phyloP scores from a whole-genome alignment of 73 alveolate species.

The Blepharisma stoltei region DNA sequence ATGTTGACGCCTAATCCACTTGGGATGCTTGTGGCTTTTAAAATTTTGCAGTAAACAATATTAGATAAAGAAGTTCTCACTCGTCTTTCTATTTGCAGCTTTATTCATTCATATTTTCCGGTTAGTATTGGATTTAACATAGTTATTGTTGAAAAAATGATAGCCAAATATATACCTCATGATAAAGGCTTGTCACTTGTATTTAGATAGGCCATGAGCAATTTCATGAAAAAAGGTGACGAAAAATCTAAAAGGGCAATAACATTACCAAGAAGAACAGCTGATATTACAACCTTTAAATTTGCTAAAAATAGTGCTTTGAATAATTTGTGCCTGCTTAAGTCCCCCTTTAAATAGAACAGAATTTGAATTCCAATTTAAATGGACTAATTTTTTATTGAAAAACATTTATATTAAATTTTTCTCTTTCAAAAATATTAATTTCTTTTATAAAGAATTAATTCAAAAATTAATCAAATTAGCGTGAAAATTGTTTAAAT shows the following conservation, averaged over 20 bases:
- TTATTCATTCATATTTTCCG: background rate
- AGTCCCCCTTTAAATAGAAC: background rate
- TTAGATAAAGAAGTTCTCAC: background rate
- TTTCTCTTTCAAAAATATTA: too few species aligned
- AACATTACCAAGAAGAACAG: background rate
- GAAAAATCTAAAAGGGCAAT: background rate
- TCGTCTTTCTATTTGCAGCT: background rate
- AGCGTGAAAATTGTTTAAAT: too few species aligned
- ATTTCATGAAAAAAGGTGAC: background rate
- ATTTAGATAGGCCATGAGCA: background rate
- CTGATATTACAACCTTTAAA: background rate
- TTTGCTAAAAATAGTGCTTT: conserved; percentile 1
- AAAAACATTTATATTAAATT: too few species aligned
- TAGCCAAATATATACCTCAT: background rate
- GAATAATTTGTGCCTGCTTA: background rate
- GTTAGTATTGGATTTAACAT: background rate
- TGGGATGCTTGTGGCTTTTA: background rate
- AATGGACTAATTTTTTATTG: too few species aligned
- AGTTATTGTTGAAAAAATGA: background rate
- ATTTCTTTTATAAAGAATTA: too few species aligned
- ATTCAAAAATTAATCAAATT: too few species aligned
- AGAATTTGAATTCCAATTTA: too few species aligned
- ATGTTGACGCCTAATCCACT: background rate
- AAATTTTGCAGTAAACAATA: background rate
- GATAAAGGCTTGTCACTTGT: background rate